Evolutionary conservation across 257 asterid species (phyloP), one percentile per base, ranked within the genome.

Genomic region (Scutellaria baicalensis): DNA sequence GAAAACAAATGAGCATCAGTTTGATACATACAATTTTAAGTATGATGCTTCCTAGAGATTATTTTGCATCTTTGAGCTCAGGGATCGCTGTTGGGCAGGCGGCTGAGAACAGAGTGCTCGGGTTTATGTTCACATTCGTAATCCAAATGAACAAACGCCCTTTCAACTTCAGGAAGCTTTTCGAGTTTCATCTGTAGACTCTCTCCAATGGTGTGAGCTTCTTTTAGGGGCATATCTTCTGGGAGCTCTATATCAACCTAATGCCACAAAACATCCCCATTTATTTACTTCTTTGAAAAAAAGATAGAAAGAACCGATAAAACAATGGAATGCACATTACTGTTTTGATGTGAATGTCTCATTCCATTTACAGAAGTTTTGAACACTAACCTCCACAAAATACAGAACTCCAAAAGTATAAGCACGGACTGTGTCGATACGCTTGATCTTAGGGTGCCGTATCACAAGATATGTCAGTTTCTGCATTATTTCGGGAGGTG

Each of bases 211-310:
- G 83, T 52, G 77, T 93, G 98, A 57, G 98, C 96, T 72, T 90
- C 96, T 76, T 85, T 93, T 40, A 93, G 81, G 45, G 97, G 95
- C 83, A 90, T 70, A 51, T 90, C 89, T 79, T 86, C 95, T 0
- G 96, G 95, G 18, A 93, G 95, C 75, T 90, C 96, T 23, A 93
- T 90, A 71, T 93, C 97, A 36, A 92, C 98, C 98, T 92, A 59
- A 60, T 47, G 47, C 56, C 68, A 54, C 47, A 72, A 47, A 33
- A n/a, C 40, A 67, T 20, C 21, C 8, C 4, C 21, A 47, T 50
- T 36, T 31, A 70, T 23, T 40, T 50, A 54, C 13, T 9, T 20
- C 56, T 14, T 17, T 23, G 1, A 18, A 39, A 52, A 38, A 56
- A 1, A 16, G 12, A 1, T 38, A 51, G 23, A 12, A 13, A 68